phyloP scores from a whole-genome alignment of 768 basidiomycete genomes.

The Pulveroboletus sp. region DNA sequence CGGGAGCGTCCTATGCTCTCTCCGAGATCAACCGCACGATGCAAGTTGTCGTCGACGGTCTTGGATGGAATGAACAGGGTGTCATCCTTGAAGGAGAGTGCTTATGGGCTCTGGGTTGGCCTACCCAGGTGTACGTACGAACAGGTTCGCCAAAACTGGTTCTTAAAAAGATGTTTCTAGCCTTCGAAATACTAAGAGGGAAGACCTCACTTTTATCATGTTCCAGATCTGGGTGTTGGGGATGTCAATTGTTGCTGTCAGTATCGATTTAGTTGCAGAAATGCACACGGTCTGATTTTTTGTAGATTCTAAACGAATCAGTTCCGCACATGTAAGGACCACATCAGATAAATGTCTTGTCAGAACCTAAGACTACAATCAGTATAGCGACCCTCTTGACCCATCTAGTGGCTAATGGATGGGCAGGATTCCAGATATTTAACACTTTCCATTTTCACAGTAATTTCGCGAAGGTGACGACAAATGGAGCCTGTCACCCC shows the following conservation, averaged over 20 bases:
- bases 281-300: background rate
- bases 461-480: constrained; percentile 55
- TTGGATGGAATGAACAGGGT: constrained; percentile 33
- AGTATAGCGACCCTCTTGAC: constrained; percentile 68
- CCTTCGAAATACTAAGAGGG: constrained; percentile 68
- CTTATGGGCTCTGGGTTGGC: constrained; percentile 65
- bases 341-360: background rate
- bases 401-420: constrained; percentile 68
- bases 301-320: constrained; percentile 60
- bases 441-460: constrained; percentile 57
- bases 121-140: constrained; percentile 57
- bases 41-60: constrained; percentile 32
- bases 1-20: no score
- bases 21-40: constrained; percentile 18
- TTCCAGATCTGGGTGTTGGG: constrained; percentile 82
- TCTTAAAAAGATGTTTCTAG: constrained; percentile 33
- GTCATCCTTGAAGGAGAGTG: constrained; percentile 47
- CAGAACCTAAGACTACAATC: background rate
- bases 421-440: constrained; percentile 67
- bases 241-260: constrained; percentile 66
- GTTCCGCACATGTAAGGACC: constrained; percentile 63
- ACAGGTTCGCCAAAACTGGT: background rate
- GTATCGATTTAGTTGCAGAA: constrained; percentile 22
- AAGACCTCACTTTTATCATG: constrained; percentile 72
- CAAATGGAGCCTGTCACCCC: constrained; percentile 61